Evolutionary conservation across 106 monocot species (phyloP).

Genomic region (Posidonia australis): DNA sequence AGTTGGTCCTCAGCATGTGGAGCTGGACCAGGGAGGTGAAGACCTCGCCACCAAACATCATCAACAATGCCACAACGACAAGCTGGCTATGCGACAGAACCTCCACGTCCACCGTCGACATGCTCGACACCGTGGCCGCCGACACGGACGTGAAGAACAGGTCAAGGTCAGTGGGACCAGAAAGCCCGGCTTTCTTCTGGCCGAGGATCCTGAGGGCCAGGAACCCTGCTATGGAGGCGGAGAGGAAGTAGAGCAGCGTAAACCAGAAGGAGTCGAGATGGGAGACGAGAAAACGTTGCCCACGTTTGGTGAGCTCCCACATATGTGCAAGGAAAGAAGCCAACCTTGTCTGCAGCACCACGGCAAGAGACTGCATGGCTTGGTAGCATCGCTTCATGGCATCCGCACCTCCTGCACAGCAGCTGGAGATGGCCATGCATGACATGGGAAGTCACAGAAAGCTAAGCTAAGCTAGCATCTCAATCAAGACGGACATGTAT

Average conservation of each 20-base stretch:
- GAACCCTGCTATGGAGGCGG: neutral
- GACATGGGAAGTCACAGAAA: no score
- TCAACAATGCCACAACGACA: neutral
- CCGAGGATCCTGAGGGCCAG: neutral
- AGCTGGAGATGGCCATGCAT: no score
- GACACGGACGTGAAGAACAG: slow-evolving; percentile 7
- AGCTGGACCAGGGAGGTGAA: slow-evolving; percentile 2
- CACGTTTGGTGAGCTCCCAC: no score
- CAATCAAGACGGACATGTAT: no score
- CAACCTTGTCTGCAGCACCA: no score
- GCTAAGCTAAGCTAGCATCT: no score
- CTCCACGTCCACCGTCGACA: slow-evolving; percentile 7
- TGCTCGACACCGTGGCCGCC: slow-evolving; percentile 4
- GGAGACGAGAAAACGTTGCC: no score
- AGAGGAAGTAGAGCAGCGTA: neutral
- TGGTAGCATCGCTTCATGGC: no score
- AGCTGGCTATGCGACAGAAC: slow-evolving; percentile 1
- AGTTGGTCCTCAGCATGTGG: neutral
- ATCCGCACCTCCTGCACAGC: no score
- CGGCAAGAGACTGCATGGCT: no score
- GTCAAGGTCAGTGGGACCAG: neutral
- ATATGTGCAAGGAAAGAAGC: no score
- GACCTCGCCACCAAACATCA: slow-evolving; percentile 2
- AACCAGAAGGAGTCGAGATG: no score
- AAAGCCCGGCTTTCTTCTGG: neutral